Evolutionary conservation across 2,329 filamentous ascomycete genomes (phyloP).

Genomic region (Arthrobotrys sphaeroides): DNA sequence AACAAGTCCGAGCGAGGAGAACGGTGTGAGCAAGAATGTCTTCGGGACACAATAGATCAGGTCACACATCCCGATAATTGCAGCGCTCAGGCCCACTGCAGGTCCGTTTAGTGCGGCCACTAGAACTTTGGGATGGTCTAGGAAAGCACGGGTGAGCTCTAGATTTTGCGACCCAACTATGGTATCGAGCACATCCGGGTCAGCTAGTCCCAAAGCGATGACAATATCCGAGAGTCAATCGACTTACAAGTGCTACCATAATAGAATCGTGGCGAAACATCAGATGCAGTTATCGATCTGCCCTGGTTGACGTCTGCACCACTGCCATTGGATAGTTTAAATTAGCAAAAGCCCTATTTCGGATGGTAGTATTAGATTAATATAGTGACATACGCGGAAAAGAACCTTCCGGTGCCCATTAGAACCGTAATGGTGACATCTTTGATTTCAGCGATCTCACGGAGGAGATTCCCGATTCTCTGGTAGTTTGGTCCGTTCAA

Average conservation of each 20-base stretch:
- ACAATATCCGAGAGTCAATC: background rate
- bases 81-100: slow-evolving; percentile 85
- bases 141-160: slow-evolving; percentile 88
- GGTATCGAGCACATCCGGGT: background rate
- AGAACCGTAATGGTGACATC: slow-evolving; percentile 86
- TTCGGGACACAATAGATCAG: slow-evolving; percentile 77
- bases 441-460: slow-evolving; percentile 79
- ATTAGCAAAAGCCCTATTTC: background rate
- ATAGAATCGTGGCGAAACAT: slow-evolving; percentile 34
- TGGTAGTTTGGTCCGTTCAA: slow-evolving; percentile 78
- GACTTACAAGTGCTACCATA: slow-evolving; percentile 45
- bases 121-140: slow-evolving; percentile 92
- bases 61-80: slow-evolving; percentile 82
- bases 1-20: slow-evolving; percentile 87
- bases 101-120: slow-evolving; percentile 92
- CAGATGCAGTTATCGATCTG: slow-evolving; percentile 23
- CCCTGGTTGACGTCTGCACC: slow-evolving; percentile 51
- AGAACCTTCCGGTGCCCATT: slow-evolving; percentile 80
- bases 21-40: slow-evolving; percentile 84
- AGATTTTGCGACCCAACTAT: slow-evolving; percentile 87
- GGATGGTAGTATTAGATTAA: background rate
- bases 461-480: slow-evolving; percentile 75
- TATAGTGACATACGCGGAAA: slow-evolving; percentile 77
- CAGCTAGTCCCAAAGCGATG: background rate
- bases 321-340: background rate